Base-by-base conservation (phyloP, 768 basidiomycete genomes). In the Gloeopeniophorella convolvens region DNA sequence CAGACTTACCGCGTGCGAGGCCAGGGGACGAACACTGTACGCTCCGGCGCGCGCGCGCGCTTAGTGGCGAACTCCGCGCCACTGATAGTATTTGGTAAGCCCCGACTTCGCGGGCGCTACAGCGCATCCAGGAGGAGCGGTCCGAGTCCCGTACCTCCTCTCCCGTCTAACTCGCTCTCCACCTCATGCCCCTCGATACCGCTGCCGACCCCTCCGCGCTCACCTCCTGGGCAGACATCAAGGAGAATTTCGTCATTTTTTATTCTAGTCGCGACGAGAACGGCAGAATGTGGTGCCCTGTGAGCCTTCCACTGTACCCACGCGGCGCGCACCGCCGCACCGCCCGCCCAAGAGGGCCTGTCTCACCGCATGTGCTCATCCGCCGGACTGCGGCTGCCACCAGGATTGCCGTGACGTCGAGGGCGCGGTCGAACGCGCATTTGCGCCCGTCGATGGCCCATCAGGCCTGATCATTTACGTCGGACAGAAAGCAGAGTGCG, bases 401-500 rank as follows among this genome's bases (percentile, higher is more conserved):
- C 42, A 80, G 87, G 87, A 89, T 60, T 89, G 87, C 62, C 66
- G 69, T 26, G 75, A 62, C 30, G 80, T 89, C 24, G 82, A 89
- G 48, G 61, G 66, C 2, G 51, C 78, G 33, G 70, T 89, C 24
- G 64, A 71, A 49, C 60, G 74, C 8, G 74, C 71, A 0, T 88
- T 89, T 51, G 61, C 63, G 10, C 54, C 65, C 12, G 64, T 48
- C 59, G 70, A 61, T 58, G 72, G 55, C 3, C 82, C 80, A 35
- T 68, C 71, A 11, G 86, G 74, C 7, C 60, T 79, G 46, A 70
- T 89, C 37, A 72, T 87, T 27, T 85, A 84, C 56, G 83, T 87
- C 45, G 87, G 87, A 10, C 75, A 81, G 62, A 73, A 65, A 58
- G 50, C 72, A 45, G 75, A 79, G 87, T 89, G 60, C 64, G 82